phyloP scores from a whole-genome alignment of 345 rosid genomes.

The Conringia planisiliqua region DNA sequence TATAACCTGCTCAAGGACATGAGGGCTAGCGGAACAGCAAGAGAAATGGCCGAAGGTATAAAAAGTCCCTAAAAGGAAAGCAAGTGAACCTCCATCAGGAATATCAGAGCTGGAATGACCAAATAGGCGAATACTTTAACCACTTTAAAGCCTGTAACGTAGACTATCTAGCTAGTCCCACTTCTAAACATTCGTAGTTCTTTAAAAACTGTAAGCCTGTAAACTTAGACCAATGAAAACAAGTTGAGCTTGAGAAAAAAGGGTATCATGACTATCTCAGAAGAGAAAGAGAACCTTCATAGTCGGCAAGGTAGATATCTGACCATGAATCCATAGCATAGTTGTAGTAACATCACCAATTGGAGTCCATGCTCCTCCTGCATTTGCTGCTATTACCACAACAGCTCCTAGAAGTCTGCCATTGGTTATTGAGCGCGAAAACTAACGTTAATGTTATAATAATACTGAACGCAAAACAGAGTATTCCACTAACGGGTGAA shows the following conservation, averaged over 20 bases:
- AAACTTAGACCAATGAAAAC: background rate
- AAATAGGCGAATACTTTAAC: background rate
- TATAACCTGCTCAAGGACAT: constrained; percentile 78
- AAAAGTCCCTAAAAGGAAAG: constrained; percentile 53
- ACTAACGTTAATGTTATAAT: background rate
- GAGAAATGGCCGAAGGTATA: constrained; percentile 75
- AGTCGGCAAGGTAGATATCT: constrained; percentile 75
- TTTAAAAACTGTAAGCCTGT: background rate
- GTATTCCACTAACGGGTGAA: background rate
- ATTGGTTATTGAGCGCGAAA: constrained; percentile 8
- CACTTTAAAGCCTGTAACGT: background rate
- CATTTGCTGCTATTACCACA: constrained; percentile 94
- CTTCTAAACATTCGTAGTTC: background rate
- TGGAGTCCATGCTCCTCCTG: constrained; percentile 99
- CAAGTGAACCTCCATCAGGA: constrained; percentile 5
- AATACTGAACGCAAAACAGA: background rate
- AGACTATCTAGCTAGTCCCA: constrained; percentile 1
- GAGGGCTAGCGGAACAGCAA: constrained; percentile 81
- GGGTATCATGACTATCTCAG: background rate
- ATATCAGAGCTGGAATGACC: background rate
- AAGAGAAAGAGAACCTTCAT: constrained; percentile 61
- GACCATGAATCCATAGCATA: constrained; percentile 99
- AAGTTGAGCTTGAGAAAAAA: background rate
- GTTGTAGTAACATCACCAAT: constrained; percentile 98
- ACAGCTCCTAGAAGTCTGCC: constrained; percentile 93